Base-by-base conservation (phyloP, 257 asterid species). In the Datura wrightii region DNA sequence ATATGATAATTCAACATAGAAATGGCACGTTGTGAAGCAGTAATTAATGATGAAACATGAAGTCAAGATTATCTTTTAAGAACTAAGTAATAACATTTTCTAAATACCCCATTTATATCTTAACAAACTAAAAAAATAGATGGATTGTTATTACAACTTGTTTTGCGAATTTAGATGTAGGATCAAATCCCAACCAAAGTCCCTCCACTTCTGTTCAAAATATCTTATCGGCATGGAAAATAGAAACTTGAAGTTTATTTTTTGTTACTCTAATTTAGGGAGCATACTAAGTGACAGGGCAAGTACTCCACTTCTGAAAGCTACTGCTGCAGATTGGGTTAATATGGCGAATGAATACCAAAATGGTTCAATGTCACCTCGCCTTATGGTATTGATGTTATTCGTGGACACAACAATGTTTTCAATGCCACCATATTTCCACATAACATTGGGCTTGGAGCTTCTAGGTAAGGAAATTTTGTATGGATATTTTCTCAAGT, bases 381-480 rank as follows among this genome's bases (percentile, higher is more conserved):
- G 95, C 81, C 94, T 94, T 94, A 93, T 85, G 97, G 98, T 79
- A 94, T 93, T 52, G 97, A 94, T 89, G 97, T 97, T 66, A 92
- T 94, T 83, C 98, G 93, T 63, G 98, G 98, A 62, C 91, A 94
- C 93, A 94, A 94, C 88, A 94, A 88, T 71, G 94, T 92, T 83
- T 86, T 88, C 59, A 94, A 93, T 69, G 98, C 98, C 84, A 94
- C 98, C 86, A 93, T 94, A 85, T 94, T 93, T 88, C 98, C 97
- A 13, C 98, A 95, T 87, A 93, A 95, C 74, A 31, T 95, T 84
- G 98, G 98, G 72, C 98, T 95, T 88, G 98, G 98, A 16, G 98
- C 97, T 83, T 87, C 98, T 55, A 91, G 95, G 98, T 88, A 87
- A 88, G 88, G 85, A 71, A 83, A 69, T 50, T 86, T 74, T 48